phyloP scores from a whole-genome alignment of 495 filamentous ascomycete species.

The Annulohypoxylon stygium region DNA sequence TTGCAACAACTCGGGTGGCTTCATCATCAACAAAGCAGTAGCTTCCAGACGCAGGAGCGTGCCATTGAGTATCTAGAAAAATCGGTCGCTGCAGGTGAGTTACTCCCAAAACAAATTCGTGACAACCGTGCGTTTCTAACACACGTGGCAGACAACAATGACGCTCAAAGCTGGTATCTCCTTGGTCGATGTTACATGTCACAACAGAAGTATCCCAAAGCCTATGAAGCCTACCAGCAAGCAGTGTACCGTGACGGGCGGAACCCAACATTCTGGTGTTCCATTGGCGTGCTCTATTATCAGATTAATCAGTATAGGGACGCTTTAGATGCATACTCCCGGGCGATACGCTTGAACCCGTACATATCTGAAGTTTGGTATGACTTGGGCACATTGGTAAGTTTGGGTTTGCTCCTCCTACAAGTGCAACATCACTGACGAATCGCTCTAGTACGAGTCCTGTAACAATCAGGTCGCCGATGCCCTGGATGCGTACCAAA shows the following conservation, averaged over 20 bases:
- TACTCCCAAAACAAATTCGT: slow-evolving; percentile 7
- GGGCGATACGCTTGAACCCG: slow-evolving; percentile 96
- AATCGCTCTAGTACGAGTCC: slow-evolving; percentile 85
- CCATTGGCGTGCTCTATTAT: slow-evolving; percentile 98
- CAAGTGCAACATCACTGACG: slow-evolving; percentile 38
- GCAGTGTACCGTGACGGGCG: slow-evolving; percentile 98
- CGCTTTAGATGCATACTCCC: slow-evolving; percentile 97
- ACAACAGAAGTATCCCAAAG: slow-evolving; percentile 98
- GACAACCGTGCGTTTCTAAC: slow-evolving; percentile 38
- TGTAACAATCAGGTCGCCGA: slow-evolving; percentile 99
- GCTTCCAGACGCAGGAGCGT: slow-evolving; percentile 90
- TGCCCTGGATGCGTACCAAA: slow-evolving; percentile 94
- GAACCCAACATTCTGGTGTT: slow-evolving; percentile 99
- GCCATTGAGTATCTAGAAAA: slow-evolving; percentile 98
- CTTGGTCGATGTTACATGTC: slow-evolving; percentile 99
- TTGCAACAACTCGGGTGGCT: slow-evolving; percentile 98
- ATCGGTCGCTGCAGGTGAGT: slow-evolving; percentile 91
- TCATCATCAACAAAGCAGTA: slow-evolving; percentile 93
- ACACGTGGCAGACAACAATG: slow-evolving; percentile 80
- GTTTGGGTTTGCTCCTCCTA: slow-evolving; percentile 52
- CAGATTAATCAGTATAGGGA: slow-evolving; percentile 99
- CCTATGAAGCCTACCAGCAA: slow-evolving; percentile 99
- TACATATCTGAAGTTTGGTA: slow-evolving; percentile 99
- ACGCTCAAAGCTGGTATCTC: slow-evolving; percentile 99
- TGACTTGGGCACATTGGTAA: slow-evolving; percentile 94